phyloP scores from a whole-genome alignment of 805 yeast species.

The Kazachstania kunashirensis region DNA sequence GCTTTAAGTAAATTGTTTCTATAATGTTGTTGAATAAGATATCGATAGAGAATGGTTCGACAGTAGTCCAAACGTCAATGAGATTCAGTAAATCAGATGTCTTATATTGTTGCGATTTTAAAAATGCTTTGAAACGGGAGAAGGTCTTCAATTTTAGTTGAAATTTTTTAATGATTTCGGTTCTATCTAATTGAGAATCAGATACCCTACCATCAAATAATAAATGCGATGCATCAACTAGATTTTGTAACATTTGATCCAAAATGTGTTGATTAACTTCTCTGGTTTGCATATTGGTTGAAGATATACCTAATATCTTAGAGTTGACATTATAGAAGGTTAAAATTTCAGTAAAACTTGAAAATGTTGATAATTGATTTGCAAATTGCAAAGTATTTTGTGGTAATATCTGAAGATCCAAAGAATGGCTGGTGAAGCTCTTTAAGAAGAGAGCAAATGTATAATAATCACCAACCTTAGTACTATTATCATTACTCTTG shows the following conservation, averaged over 20 bases:
- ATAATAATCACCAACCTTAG: conserved; percentile 15
- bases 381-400: conserved; percentile 23
- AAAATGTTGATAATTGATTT: conserved; percentile 18
- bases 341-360: conserved; percentile 11
- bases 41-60: conserved; percentile 15
- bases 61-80: conserved; percentile 17
- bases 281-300: background rate
- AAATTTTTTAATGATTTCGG: conserved; percentile 3
- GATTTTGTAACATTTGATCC: conserved; percentile 24
- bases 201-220: conserved; percentile 7
- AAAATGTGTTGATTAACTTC: conserved; percentile 5
- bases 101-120: conserved; percentile 15
- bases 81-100: conserved; percentile 15
- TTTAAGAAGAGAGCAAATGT: conserved; percentile 20
- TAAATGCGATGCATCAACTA: conserved; percentile 16
- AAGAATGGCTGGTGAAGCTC: conserved; percentile 10
- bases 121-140: conserved; percentile 21
- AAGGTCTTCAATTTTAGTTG: conserved; percentile 17
- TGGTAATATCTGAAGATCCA: conserved; percentile 8
- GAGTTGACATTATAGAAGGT: conserved; percentile 11
- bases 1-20: conserved; percentile 23
- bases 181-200: background rate
- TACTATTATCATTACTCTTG: conserved; percentile 5
- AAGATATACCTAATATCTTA: background rate
- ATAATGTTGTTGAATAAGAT: conserved; percentile 25